Base-by-base conservation (phyloP, 2,329 filamentous ascomycete species). In the Stachybotrys chlorohalonatus region DNA sequence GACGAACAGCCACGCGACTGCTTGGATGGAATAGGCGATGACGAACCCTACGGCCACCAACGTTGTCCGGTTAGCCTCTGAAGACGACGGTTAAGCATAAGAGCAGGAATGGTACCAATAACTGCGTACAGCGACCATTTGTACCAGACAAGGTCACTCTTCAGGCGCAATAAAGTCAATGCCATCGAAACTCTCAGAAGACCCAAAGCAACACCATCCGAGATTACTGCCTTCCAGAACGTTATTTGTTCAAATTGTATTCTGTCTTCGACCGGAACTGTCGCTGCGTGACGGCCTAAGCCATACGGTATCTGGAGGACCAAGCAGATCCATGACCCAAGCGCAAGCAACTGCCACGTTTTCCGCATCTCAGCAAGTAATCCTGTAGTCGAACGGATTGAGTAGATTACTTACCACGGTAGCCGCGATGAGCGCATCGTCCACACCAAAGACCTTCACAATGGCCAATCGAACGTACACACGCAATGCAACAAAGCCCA, bases 341-440 rank as follows among this genome's bases (percentile, higher is more conserved):
- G 51, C 3, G 61, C 61, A 42, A 63, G 55, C 4, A 53, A 6
- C 58, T 58, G 24, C 4, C 11, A 11, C 16, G 39, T n/a, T 30
- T 16, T n/a, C n/a, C 24, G 31, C 32, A 51, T 7, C 31, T 32
- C 16, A 52, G 17, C 52, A 32, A 42, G 13, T 5, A 42, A 42
- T 42, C 36, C 8, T 24, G 24, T 24, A 24, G 24, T 24, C 4
- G 24, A 24, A 24, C 4, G 24, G 4, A 24, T 2, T 24, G 24
- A 24, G 24, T 24, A 24, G 24, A 24, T 4, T 24, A 52, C 58
- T 53, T 57, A 65, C 64, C 51, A 62, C 62, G 49, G 62, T 57
- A 13, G 62, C 36, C 9, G 60, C 55, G 52, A 66, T 64, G 31
- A 67, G 58, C 0, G 58, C 58, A 57, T 67, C 64, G 52, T 67